Evolutionary conservation across 1,139 yeast species (phyloP).

Genomic region (Starmera stellimalicola): DNA sequence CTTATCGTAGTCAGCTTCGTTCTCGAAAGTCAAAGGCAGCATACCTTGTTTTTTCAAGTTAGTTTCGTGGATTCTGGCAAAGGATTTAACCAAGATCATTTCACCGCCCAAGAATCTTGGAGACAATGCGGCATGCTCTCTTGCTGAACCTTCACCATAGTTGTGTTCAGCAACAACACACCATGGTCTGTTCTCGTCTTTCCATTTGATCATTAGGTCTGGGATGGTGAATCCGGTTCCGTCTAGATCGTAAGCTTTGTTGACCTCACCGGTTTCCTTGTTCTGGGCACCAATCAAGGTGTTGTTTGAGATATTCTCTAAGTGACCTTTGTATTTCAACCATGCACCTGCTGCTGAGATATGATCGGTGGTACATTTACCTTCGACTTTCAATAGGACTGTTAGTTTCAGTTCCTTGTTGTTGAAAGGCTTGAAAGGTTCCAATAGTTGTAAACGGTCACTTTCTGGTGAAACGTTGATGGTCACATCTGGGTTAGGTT

Average conservation of each 20-base stretch:
- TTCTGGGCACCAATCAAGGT: constrained; percentile 96
- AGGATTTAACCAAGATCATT: constrained; percentile 82
- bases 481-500: constrained; percentile 56
- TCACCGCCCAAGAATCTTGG: constrained; percentile 92
- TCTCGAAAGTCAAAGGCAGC: constrained; percentile 85
- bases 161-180: constrained; percentile 93
- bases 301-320: constrained; percentile 90
- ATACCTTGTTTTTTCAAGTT: constrained; percentile 94
- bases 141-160: constrained; percentile 98
- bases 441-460: constrained; percentile 72
- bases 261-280: constrained; percentile 93
- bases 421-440: constrained; percentile 81
- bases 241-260: constrained; percentile 79
- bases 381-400: constrained; percentile 83
- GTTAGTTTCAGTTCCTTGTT: constrained; percentile 73
- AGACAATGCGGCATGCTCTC: constrained; percentile 96
- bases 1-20: constrained; percentile 81
- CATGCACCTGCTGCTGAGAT: constrained; percentile 99
- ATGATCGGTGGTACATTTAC: constrained; percentile 97
- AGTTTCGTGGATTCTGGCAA: constrained; percentile 92
- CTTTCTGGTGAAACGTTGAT: constrained; percentile 74
- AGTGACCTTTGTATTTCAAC: constrained; percentile 96
- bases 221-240: constrained; percentile 78
- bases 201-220: constrained; percentile 96
- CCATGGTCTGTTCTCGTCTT: constrained; percentile 79